Conservation (phyloP, 306 rosid species). For the Luffa acutangula region DNA sequence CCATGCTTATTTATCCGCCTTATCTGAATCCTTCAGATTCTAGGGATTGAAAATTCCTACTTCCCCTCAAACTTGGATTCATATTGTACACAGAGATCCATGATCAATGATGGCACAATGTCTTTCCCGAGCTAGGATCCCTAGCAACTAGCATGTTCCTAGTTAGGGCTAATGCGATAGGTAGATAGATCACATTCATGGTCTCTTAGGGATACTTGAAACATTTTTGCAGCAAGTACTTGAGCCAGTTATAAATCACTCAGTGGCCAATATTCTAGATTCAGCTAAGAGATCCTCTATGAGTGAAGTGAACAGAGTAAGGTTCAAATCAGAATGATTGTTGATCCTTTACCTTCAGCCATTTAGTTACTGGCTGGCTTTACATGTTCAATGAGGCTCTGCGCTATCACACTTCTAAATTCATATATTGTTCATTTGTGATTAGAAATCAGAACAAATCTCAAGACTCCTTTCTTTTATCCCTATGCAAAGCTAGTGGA, state of each 20-base stretch:
- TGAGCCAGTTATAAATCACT: not conserved
- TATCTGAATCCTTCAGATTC: not conserved
- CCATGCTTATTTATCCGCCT: not conserved
- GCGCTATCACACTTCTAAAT: too few species aligned
- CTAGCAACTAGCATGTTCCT: not conserved
- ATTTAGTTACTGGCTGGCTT: too few species aligned
- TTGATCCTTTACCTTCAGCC: not conserved
- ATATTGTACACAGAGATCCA: not conserved
- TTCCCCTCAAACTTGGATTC: not conserved
- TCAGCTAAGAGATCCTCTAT: not conserved
- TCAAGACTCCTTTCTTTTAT: not conserved
- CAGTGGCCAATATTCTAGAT: not conserved
- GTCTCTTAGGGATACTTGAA: not conserved
- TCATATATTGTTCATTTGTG: not conserved
- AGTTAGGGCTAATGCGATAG: not conserved
- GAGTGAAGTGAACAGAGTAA: not conserved
- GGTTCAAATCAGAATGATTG: not conserved
- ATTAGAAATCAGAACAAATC: not conserved
- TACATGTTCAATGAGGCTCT: too few species aligned
- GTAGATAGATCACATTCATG: not conserved
- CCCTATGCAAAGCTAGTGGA: not conserved
- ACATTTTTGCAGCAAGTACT: not conserved
- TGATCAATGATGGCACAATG: not conserved
- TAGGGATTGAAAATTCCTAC: not conserved
- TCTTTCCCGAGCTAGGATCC: not conserved